Evolutionary conservation across 1,284 basidiomycete species (phyloP), one percentile per base, ranked within the genome.

Genomic region (Ceratobasidium sp.): DNA sequence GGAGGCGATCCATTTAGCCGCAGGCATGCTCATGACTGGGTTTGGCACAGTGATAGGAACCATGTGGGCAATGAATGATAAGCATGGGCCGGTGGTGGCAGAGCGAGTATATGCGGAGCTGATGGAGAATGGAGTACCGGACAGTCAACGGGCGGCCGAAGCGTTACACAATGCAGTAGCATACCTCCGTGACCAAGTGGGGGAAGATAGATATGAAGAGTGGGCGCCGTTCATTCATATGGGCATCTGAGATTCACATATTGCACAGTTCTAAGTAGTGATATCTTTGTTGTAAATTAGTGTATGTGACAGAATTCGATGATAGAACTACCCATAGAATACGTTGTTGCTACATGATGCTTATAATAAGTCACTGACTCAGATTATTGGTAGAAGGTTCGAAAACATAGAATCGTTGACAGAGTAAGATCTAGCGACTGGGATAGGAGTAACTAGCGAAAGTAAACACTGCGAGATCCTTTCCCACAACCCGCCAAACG

Each of bases 21-120:
- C 71, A 9, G 58, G 71, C 1, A 73, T 73, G 75, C 63, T 73
- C 33, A 51, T 73, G 42, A 58, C 71, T 4, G 71, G 71, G 6
- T 73, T 46, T 53, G 40, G 40, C 20, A 73, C 56, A 3, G 71
- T 73, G 39, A 72, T 72, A n/a, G 70, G 53, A 2, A 60, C 70
- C 13, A 46, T 72, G 55, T 72, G 70, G 70, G 49, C 58, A 12
- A 63, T 73, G 23, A 73, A 42, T 26, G 71, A 73, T 23, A n/a
- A 63, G 15, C 42, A 73, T 73, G 71, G 39, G 18, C 71, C 71
- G 12, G 4, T 73, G 13, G 26, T 73, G 7, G 56, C 71, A 23
- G 71, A 63, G n/a, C 20, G 28, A 28, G 71, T 73, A 15, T 73
- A 63, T 40, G 23, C 12, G 1, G 28, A 56, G 18, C 12, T 73